Conservation (phyloP, 768 basidiomycete genomes). For the Kwoniella dejecticola region DNA sequence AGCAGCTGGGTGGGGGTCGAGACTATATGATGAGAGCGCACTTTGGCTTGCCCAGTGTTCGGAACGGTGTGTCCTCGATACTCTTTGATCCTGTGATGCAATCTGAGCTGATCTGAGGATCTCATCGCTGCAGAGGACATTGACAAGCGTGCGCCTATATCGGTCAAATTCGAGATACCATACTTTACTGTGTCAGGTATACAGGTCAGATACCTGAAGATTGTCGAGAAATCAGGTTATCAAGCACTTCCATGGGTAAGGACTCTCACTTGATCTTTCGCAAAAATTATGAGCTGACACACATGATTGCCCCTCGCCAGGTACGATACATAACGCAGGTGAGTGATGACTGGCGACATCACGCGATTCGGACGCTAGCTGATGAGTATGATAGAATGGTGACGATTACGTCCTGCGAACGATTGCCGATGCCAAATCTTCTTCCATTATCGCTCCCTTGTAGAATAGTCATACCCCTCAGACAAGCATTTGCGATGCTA, state of each 20-base stretch:
- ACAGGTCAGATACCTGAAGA: slow-evolving; percentile 96
- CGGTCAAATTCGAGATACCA: slow-evolving; percentile 96
- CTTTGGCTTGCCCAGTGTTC: slow-evolving; percentile 92
- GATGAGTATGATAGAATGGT: slow-evolving; percentile 48
- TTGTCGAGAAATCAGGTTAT: slow-evolving; percentile 98
- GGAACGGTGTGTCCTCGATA: slow-evolving; percentile 66
- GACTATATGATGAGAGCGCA: slow-evolving; percentile 99
- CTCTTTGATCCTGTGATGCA: not conserved
- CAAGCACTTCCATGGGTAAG: not conserved
- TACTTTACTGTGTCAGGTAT: slow-evolving; percentile 99
- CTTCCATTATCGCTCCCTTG: slow-evolving; percentile 51
- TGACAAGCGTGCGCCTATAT: slow-evolving; percentile 90
- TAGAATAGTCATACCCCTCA: slow-evolving; percentile 14
- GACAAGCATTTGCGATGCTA: not conserved
- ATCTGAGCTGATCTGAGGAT: not conserved
- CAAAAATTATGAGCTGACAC: not conserved
- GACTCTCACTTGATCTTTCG: not conserved
- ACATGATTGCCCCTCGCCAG: slow-evolving; percentile 67
- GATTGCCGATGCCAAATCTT: slow-evolving; percentile 52
- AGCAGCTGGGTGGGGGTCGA: slow-evolving; percentile 90
- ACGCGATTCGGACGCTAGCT: not conserved
- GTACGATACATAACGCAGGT: slow-evolving; percentile 85
- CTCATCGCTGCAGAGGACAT: slow-evolving; percentile 61
- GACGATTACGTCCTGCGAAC: slow-evolving; percentile 57
- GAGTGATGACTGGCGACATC: slow-evolving; percentile 2